phyloP scores from a whole-genome alignment of 1,284 basidiomycete species.

The Earliella scabrosa region DNA sequence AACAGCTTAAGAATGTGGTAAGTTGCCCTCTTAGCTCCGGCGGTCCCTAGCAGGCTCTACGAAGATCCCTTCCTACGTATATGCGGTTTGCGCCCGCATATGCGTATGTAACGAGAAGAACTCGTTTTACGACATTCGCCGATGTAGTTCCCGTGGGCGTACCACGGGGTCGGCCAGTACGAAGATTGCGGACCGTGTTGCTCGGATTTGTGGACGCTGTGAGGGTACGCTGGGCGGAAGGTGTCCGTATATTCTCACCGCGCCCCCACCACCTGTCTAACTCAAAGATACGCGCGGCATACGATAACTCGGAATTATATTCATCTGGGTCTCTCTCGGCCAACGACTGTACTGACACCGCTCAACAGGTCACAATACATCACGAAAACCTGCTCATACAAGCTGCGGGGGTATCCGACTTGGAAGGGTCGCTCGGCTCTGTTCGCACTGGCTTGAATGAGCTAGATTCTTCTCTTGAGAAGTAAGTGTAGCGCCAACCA shows the following conservation, averaged over 20 bases:
- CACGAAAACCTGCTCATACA: conserved; percentile 78
- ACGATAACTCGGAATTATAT: no score
- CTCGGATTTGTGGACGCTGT: no score
- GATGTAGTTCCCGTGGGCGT: no score
- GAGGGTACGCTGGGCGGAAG: no score
- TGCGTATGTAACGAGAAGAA: neutral
- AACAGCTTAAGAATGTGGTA: conserved; percentile 84
- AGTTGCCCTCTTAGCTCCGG: conserved; percentile 33
- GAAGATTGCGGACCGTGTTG: no score
- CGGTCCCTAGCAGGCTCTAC: neutral
- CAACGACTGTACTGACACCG: neutral
- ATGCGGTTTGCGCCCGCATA: neutral
- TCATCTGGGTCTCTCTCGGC: no score
- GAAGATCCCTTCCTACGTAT: neutral
- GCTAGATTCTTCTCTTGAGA: conserved; percentile 73
- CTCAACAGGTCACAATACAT: conserved; percentile 63
- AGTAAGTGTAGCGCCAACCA: conserved; percentile 45
- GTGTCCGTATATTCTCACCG: no score
- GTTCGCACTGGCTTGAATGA: conserved; percentile 71
- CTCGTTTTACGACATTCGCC: neutral
- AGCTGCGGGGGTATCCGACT: conserved; percentile 65
- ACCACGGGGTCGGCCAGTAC: no score
- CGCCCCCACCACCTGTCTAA: no score
- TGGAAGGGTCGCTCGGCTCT: conserved; percentile 64
- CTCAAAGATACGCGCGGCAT: no score